Evolutionary conservation across 2,329 filamentous ascomycete species (phyloP), one percentile per base, ranked within the genome.

Genomic region (Epichloe festucae): DNA sequence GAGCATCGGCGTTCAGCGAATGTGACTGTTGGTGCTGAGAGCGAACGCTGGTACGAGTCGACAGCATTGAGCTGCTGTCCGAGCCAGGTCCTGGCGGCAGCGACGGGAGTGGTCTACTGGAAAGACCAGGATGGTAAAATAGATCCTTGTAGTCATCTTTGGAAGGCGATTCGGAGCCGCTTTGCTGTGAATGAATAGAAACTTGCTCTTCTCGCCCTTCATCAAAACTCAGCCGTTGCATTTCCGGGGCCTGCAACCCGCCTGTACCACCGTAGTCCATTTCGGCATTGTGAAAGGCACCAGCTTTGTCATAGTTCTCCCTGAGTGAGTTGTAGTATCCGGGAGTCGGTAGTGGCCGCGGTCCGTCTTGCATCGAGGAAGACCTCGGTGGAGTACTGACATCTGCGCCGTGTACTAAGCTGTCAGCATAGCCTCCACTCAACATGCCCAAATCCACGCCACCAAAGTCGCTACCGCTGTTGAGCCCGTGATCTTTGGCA

Each of bases 251-350:
- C 55, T 89, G 82, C 31, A 96, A 69, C 1, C 93, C 93, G 41
- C 91, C 93, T n/a, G 89, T 96, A 7, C 87, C 90, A 48, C 81
- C 86, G 46, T 88, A 89, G 66, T 97, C 91, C 48, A 95, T 85
- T 50, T 86, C 79, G 5, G 85, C 88, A 51, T 82, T 76, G 14
- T 70, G 63, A 56, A 77, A 77, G 6, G 71, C 70, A 1, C 72
- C 63, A 1, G 65, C 60, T 45, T 61, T 61, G 52, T 63, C 61
- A 15, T 68, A 58, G 15, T 56, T 57, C 21, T 62, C 57, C 57
- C 57, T 58, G 12, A 58, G 54, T 31, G 57, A 58, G 45, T 59
- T 57, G 46, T 62, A 59, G 55, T 69, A 63, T 54, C 71, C 60
- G 49, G 74, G 67, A 21, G 68, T 73, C 5, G 77, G 75, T 42